phyloP scores from a whole-genome alignment of 768 basidiomycete species.

The Hypholoma sublateritium region DNA sequence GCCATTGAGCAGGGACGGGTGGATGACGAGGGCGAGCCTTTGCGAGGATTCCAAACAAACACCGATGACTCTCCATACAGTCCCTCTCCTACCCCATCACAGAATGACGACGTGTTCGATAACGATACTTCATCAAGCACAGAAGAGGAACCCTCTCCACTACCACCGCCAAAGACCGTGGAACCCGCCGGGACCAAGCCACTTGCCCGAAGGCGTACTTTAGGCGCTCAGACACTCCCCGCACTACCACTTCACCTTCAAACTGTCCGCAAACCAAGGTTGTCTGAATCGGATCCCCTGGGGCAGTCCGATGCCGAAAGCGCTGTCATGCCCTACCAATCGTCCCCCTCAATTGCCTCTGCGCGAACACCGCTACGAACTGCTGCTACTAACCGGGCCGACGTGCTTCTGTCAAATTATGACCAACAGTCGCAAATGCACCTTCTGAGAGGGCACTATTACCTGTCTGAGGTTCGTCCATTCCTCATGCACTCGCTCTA shows the following conservation, averaged over 20 bases:
- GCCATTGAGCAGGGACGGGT: slow-evolving; percentile 87
- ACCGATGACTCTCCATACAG: slow-evolving; percentile 42
- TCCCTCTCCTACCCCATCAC: slow-evolving; percentile 15
- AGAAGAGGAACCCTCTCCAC: slow-evolving; percentile 27
- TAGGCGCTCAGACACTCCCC: slow-evolving; percentile 75
- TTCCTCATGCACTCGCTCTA: slow-evolving; percentile 5
- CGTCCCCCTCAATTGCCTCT: slow-evolving; percentile 67
- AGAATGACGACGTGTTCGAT: slow-evolving; percentile 46
- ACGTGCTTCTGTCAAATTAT: slow-evolving; percentile 66
- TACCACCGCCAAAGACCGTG: slow-evolving; percentile 7
- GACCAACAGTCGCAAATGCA: slow-evolving; percentile 65
- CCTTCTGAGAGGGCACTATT: slow-evolving; percentile 84
- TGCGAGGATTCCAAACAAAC: slow-evolving; percentile 47
- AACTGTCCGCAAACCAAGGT: slow-evolving; percentile 48
- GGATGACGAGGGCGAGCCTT: slow-evolving; percentile 55
- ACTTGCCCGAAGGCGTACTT: slow-evolving; percentile 43
- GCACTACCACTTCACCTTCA: slow-evolving; percentile 65
- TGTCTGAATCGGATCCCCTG: slow-evolving; percentile 68
- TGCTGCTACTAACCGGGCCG: slow-evolving; percentile 43
- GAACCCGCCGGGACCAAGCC: neutral
- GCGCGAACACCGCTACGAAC: slow-evolving; percentile 44
- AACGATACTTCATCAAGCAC: slow-evolving; percentile 33
- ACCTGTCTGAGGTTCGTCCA: slow-evolving; percentile 73
- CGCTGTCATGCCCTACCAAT: slow-evolving; percentile 55
- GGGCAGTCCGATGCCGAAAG: slow-evolving; percentile 60